These are phyloP conservation scores for Neckera pumila DNA, from an alignment of 225 moss, liverwort and hornwort species.

Conservation along the genomic window DNA sequence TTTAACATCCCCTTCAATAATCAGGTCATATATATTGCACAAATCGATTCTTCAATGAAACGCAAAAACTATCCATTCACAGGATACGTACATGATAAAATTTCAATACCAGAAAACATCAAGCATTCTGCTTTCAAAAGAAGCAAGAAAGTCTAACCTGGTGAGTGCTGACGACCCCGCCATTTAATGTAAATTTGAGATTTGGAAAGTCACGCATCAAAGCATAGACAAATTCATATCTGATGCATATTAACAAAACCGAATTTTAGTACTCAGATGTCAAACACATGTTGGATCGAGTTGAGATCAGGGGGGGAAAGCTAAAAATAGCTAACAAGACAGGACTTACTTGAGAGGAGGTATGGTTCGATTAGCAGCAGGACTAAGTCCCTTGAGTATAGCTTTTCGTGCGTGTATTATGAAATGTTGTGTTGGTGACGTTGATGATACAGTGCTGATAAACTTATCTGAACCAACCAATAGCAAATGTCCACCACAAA, in stretches of 20 bases:
- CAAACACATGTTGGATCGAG: background rate
- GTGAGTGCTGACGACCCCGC: constrained; percentile 51
- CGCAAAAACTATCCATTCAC: background rate
- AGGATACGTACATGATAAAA: background rate
- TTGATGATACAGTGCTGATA: constrained; percentile 69
- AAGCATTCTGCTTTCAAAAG: background rate
- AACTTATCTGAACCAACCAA: constrained; percentile 58
- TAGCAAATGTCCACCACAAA: background rate
- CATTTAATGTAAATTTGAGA: constrained; percentile 80
- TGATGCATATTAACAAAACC: constrained; percentile 6
- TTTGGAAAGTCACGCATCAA: constrained; percentile 95
- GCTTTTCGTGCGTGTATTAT: constrained; percentile 96
- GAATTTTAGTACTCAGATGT: background rate
- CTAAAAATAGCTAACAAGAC: background rate
- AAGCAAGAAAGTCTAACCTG: constrained; percentile 39
- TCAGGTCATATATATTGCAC: background rate
- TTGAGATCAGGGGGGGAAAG: background rate
- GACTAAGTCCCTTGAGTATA: constrained; percentile 85
- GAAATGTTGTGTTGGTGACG: constrained; percentile 78
- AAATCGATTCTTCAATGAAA: background rate
- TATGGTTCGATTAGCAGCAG: constrained; percentile 71
- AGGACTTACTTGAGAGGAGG: constrained; percentile 79
- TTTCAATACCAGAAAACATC: background rate
- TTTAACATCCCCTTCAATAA: background rate
- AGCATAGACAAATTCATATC: constrained; percentile 83